phyloP scores from a whole-genome alignment of 305 asterid genomes.

The Solanum hybrid region DNA sequence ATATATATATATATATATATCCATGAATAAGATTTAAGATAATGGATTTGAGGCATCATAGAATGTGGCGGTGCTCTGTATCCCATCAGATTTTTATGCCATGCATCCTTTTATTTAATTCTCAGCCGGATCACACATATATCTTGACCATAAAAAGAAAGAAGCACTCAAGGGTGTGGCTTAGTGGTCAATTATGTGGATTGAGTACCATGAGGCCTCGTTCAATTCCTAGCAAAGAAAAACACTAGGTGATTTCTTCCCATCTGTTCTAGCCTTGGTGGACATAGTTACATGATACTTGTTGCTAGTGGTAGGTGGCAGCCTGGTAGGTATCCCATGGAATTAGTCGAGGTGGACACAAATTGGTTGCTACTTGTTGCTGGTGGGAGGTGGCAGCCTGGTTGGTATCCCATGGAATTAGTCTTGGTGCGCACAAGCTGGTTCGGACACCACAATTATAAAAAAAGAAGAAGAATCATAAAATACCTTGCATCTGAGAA shows the following conservation, averaged over 20 bases:
- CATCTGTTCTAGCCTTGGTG: background rate
- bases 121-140: background rate
- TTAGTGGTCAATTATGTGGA: background rate
- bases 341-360: background rate
- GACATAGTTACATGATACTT: background rate
- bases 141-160: background rate
- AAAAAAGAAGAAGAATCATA: background rate
- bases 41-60: background rate
- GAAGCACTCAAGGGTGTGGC: background rate
- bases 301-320: background rate
- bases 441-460: background rate
- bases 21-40: background rate
- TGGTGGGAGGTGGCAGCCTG: background rate
- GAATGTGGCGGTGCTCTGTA: background rate
- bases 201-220: background rate
- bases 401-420: background rate
- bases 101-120: background rate
- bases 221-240: background rate
- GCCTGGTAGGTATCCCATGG: background rate
- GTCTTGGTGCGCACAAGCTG: background rate
- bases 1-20: background rate
- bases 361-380: background rate
- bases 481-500: background rate
- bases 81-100: background rate
- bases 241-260: background rate